Percentiles rank a stretch among this genome's conserved stretches.
phyloP scores from a whole-genome alignment of 2,329 filamentous ascomycete species.

The Sporothrix variecibatus region DNA sequence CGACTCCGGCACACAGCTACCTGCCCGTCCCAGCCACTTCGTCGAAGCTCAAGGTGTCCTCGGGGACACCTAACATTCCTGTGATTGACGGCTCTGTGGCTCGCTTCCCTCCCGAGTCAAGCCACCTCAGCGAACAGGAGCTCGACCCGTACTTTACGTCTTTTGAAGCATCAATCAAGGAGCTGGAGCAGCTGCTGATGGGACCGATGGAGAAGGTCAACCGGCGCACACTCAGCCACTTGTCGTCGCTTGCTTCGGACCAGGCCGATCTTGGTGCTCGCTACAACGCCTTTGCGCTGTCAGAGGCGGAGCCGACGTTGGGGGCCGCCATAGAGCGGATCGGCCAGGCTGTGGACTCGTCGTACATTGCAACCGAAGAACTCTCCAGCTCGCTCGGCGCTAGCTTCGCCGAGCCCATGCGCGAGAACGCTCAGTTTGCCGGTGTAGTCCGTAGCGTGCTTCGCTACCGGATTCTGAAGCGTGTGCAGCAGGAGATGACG shows the following conservation, averaged over 20 bases:
- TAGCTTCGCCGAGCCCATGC: constrained; percentile 95
- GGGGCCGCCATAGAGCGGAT: constrained; percentile 91
- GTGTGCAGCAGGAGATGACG: constrained; percentile 97
- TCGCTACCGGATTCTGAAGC: constrained; percentile 86
- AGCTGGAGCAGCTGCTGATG: constrained; percentile 82
- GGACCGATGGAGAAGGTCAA: constrained; percentile 98
- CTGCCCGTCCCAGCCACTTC: constrained; percentile 83
- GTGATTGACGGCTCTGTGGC: constrained; percentile 35
- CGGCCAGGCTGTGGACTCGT: constrained; percentile 91
- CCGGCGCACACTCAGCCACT: constrained; percentile 79
- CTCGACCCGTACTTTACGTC: constrained; percentile 94
- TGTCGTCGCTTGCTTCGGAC: constrained; percentile 81
- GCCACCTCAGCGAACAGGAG: constrained; percentile 80
- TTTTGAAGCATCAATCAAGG: constrained; percentile 89
- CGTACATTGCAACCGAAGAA: constrained; percentile 94
- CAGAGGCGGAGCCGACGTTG: constrained; percentile 84
- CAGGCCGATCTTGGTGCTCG: constrained; percentile 91
- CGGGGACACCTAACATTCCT: constrained; percentile 34
- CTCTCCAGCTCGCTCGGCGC: constrained; percentile 84
- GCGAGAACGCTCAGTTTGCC: constrained; percentile 95
- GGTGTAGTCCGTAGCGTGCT: constrained; percentile 88
- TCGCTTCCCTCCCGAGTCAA: constrained; percentile 79
- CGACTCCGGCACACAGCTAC: constrained; percentile 80
- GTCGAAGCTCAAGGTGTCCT: constrained; percentile 73
- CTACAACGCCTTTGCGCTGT: constrained; percentile 95